Base-by-base conservation (phyloP, 2,329 filamentous ascomycete species). In the Trichophyton rubrum region DNA sequence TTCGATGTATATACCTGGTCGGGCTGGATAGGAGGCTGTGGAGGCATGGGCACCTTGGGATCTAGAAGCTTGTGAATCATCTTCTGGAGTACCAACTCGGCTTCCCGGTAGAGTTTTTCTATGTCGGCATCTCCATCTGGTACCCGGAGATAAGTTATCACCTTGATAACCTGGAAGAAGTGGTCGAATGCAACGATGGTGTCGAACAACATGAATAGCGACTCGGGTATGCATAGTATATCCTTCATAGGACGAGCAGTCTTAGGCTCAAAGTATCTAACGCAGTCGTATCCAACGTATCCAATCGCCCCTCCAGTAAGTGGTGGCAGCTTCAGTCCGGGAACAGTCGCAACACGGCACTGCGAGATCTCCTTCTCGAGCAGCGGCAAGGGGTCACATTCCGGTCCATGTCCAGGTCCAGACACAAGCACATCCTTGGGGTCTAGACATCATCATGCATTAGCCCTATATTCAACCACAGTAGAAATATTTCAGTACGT, bases 281-380 rank as follows among this genome's bases (percentile, higher is more conserved):
- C 89, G 73, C 93, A 99, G 72, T 99, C 93, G 71, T 99, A 99
- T 59, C 91, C 91, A 4, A 97, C 90, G 73, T 97, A 99, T 62
- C 93, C 93, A 68, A 99, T 90, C 11, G 91, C 93, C 57, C 93
- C 93, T 45, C 91, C 93, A 0, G 89, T 89, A 76, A 99, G 78
- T 27, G 89, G 88, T 58, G 93, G 93, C 41, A 99, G 80, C 68
- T 82, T 83, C 68, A 97, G 77, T 0, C 86, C 89, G 0, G 93
- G 91, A 2, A 99, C 84, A 45, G 88, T 83, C 38, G 90, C 88
- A 64, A 96, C 89, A 27, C 89, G 83, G 72, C 85, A 87, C 69
- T 88, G 80, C 17, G 84, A 81, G 51, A 99, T 82, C 75, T 96
- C 90, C 64, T 82, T 79, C 76, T 96, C 86, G 45, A 99, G 85